These are phyloP conservation scores for Medakamo hakoo DNA, from an alignment of 139 green algal genomes.

Conservation along the genomic window DNA sequence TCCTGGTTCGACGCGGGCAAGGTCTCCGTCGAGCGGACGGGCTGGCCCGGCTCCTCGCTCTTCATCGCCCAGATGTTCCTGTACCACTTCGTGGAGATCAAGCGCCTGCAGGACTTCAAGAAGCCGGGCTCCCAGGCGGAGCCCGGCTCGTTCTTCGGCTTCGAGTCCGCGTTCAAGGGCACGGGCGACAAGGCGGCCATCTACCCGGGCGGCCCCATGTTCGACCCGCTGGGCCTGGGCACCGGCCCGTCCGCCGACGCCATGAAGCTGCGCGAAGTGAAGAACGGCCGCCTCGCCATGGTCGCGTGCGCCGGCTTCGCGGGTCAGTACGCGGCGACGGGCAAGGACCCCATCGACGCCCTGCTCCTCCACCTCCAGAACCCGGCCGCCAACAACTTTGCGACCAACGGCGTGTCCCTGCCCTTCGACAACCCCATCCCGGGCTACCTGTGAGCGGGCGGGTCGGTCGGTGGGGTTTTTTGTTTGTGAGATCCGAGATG, in stretches of 20 bases:
- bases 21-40: slow-evolving; percentile 26
- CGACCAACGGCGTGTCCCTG: slow-evolving; percentile 14
- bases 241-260: slow-evolving; percentile 23
- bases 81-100: slow-evolving; percentile 68
- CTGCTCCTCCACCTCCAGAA: slow-evolving; percentile 9
- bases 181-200: slow-evolving; percentile 21
- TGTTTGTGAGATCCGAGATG: too few relatives aligned
- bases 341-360: slow-evolving; percentile 46
- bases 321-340: slow-evolving; percentile 65
- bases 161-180: slow-evolving; percentile 47
- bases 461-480: too few relatives aligned
- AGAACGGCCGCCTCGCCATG: slow-evolving; percentile 29
- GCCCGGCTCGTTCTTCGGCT: slow-evolving; percentile 31
- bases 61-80: slow-evolving; percentile 54
- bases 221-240: slow-evolving; percentile 63
- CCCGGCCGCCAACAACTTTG: slow-evolving; percentile 11
- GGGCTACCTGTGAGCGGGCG: too few relatives aligned
- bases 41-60: slow-evolving; percentile 26
- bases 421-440: slow-evolving; percentile 1
- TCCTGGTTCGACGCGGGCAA: slow-evolving; percentile 74
- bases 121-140: slow-evolving; percentile 55
- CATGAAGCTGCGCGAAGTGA: slow-evolving; percentile 25
- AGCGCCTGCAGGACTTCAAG: slow-evolving; percentile 64
- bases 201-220: slow-evolving; percentile 50
- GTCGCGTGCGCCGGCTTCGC: slow-evolving; percentile 49